Evolutionary conservation across 495 filamentous ascomycete species (phyloP).

Genomic region (Aspergillus cavernicola): DNA sequence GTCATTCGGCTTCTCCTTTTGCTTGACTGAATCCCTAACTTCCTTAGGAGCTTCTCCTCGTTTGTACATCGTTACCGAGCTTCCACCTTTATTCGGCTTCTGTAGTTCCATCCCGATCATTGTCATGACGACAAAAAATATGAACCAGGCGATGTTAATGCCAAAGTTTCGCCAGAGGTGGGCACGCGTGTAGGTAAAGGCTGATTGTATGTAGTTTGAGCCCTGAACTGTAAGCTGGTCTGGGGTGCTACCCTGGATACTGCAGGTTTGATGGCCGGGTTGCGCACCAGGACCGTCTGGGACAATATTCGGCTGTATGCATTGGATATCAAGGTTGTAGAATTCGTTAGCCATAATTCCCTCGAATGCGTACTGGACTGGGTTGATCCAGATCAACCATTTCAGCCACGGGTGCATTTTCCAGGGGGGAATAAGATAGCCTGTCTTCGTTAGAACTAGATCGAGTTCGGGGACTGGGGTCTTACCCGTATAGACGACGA

Average conservation of each 20-base stretch:
- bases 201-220: slow-evolving; percentile 47
- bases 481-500: slow-evolving; percentile 69
- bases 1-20: slow-evolving; percentile 36
- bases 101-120: slow-evolving; percentile 66
- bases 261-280: slow-evolving; percentile 56
- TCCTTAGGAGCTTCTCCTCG: slow-evolving; percentile 55
- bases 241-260: slow-evolving; percentile 51
- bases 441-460: slow-evolving; percentile 25
- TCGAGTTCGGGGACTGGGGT: neutral
- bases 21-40: slow-evolving; percentile 42
- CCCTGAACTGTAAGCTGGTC: slow-evolving; percentile 51
- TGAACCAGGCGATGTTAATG: slow-evolving; percentile 54
- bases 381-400: slow-evolving; percentile 76
- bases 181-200: slow-evolving; percentile 51
- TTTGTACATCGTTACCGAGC: slow-evolving; percentile 65
- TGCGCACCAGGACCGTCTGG: slow-evolving; percentile 59
- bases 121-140: slow-evolving; percentile 51
- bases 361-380: slow-evolving; percentile 72
- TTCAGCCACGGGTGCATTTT: slow-evolving; percentile 79
- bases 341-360: slow-evolving; percentile 61
- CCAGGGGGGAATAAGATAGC: slow-evolving; percentile 68
- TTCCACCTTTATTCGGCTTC: slow-evolving; percentile 69
- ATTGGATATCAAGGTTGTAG: slow-evolving; percentile 42
- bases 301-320: slow-evolving; percentile 53
- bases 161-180: slow-evolving; percentile 64